Conservation (phyloP, 179 eudicot genomes). For the Carnegiea gigantea region DNA sequence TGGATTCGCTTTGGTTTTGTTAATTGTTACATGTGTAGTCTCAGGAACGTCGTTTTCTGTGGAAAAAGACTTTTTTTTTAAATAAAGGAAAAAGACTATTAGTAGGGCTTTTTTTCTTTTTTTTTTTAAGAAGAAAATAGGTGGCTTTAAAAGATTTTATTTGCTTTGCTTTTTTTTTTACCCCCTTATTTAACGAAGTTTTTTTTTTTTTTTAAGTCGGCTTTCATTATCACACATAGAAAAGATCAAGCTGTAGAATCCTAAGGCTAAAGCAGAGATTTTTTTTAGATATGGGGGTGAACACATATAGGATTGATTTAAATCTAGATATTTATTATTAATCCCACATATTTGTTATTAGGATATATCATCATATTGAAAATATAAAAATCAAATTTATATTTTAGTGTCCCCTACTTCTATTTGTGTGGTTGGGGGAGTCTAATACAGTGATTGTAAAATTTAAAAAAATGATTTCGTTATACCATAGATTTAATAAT, state of each 20-base stretch:
- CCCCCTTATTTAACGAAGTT: no score
- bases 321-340: no score
- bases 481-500: no score
- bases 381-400: no score
- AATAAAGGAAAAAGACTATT: neutral
- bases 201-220: neutral
- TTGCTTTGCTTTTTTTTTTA: neutral
- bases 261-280: neutral
- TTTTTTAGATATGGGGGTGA: no score
- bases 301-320: no score
- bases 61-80: neutral
- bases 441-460: no score
- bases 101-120: neutral
- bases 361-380: no score
- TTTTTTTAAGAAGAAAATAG: neutral
- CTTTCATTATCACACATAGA: neutral
- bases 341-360: no score
- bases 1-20: neutral
- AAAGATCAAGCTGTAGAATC: neutral
- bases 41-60: neutral
- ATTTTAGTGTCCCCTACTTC: no score
- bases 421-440: no score
- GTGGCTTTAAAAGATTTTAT: neutral
- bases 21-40: neutral
- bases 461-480: no score